Base-by-base conservation (phyloP, 2,329 filamentous ascomycete genomes). In the Ilyonectria destructans region DNA sequence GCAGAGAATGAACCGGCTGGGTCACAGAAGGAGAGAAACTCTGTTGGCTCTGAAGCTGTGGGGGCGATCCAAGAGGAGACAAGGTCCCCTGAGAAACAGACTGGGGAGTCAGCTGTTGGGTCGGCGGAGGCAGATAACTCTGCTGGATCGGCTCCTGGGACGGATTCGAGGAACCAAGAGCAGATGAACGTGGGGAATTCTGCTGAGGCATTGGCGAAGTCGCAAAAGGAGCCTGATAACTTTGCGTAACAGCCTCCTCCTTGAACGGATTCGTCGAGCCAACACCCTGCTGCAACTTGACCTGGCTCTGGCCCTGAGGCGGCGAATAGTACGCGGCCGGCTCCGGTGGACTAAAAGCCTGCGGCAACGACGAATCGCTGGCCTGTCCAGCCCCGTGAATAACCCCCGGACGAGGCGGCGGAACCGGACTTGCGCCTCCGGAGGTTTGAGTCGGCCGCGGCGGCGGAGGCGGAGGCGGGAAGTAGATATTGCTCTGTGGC, bases 391-490 rank as follows among this genome's bases (percentile, higher is more conserved):
- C 46, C 21, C 56, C 55, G 17, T 17, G 55, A n/a, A 48, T n/a
- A 40, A 60, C 19, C 5, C 62, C 40, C n/a, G 63, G 58, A 33
- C 26, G 58, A 7, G 46, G 21, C 26, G 31, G 31, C 31, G 31
- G 31, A 12, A 12, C 31, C 31, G 31, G 12, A 10, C 31, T 12
- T 9, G 31, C 12, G 8, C 8, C 31, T 3, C 31, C 31, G 31
- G 31, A 33, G 31, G 31, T 33, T 12, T 33, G 31, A 33, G 31
- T 15, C 13, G 48, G 48, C 48, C 23, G 48, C 6, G 23, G 48
- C 26, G 26, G 23, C 6, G 26, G n/a, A 26, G 31, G 31, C 33
- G 52, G 52, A 43, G 60, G 40, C 37, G 55, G 49, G 12, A 49
- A 29, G n/a, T 40, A 23, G 1, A 26, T 26, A 15, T 12, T 21